Conservation (phyloP, 306 rosid species). For the Begonia fuchsioides region DNA sequence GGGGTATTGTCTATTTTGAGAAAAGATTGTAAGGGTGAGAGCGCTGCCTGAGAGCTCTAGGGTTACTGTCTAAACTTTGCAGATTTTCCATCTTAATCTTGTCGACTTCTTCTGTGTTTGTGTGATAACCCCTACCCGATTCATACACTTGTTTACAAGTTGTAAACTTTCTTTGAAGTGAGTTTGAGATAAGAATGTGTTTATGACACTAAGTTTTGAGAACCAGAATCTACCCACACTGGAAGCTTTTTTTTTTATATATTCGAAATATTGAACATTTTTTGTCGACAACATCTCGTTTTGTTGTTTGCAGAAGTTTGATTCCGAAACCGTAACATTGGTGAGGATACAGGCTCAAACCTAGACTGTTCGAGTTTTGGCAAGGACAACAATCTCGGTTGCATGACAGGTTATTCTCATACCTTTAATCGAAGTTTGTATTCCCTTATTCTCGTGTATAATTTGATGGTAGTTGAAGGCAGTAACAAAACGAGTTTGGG, state of each 20-base stretch:
- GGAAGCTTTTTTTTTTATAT: not conserved
- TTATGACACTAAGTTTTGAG: not conserved
- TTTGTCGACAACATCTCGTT: constrained; percentile 15
- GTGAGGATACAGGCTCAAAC: constrained; percentile 95
- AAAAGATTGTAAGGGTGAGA: no score
- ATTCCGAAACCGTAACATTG: constrained; percentile 80
- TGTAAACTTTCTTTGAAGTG: no score
- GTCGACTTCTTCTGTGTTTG: no score
- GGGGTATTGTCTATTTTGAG: no score
- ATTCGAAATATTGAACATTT: not conserved
- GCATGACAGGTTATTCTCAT: constrained; percentile 94
- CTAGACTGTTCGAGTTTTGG: constrained; percentile 84
- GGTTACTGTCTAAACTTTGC: no score
- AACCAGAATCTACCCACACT: not conserved
- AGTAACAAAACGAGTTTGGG: no score
- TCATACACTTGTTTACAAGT: no score
- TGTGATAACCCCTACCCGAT: no score
- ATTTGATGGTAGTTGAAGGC: no score
- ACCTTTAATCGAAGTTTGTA: constrained; percentile 36
- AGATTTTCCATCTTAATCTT: no score
- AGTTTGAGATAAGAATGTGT: not conserved
- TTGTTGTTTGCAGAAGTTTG: constrained; percentile 46
- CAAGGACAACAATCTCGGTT: constrained; percentile 92
- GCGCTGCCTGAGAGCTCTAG: no score
- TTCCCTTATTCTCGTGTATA: not conserved